phyloP scores from a whole-genome alignment of 352 stramenopile species.

The Globisporangium barbulae region DNA sequence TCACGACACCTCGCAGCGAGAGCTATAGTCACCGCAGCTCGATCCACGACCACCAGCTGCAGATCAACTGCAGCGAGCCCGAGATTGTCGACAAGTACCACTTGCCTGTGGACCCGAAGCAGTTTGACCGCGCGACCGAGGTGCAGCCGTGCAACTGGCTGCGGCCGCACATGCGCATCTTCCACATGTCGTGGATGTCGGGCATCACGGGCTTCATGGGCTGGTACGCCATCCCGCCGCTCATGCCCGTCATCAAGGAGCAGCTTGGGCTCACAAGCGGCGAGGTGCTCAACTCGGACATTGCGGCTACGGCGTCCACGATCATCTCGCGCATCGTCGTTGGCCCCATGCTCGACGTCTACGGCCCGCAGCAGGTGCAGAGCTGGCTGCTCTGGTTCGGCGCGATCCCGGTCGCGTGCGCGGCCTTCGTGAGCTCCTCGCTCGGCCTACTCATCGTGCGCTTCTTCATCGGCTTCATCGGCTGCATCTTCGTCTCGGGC shows the following conservation, averaged over 20 bases:
- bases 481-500: slow-evolving; percentile 92
- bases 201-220: slow-evolving; percentile 94
- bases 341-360: slow-evolving; percentile 92
- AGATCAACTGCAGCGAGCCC: slow-evolving; percentile 13
- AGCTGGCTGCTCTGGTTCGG: slow-evolving; percentile 76
- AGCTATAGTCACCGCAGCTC: slow-evolving; percentile 5
- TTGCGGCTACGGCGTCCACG: slow-evolving; percentile 88
- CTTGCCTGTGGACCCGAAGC: slow-evolving; percentile 42
- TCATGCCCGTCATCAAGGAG: slow-evolving; percentile 90
- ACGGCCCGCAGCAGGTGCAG: slow-evolving; percentile 85
- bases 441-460: slow-evolving; percentile 79
- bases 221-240: slow-evolving; percentile 94
- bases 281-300: slow-evolving; percentile 91
- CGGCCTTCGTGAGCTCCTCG: slow-evolving; percentile 84
- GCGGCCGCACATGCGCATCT: slow-evolving; percentile 93
- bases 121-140: slow-evolving; percentile 68
- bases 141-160: slow-evolving; percentile 79
- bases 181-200: slow-evolving; percentile 90
- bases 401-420: slow-evolving; percentile 83
- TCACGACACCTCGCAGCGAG: slow-evolving; percentile 1
- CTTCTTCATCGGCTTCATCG: slow-evolving; percentile 94
- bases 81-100: slow-evolving; percentile 31
- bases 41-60: slow-evolving; percentile 5
- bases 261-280: slow-evolving; percentile 82
- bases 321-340: slow-evolving; percentile 92